A percentile compares a stretch with the other conserved stretches of the same genome.
Evolutionary conservation across 495 filamentous ascomycete species (phyloP).

Genomic region (Penicillium atrosanguineum): DNA sequence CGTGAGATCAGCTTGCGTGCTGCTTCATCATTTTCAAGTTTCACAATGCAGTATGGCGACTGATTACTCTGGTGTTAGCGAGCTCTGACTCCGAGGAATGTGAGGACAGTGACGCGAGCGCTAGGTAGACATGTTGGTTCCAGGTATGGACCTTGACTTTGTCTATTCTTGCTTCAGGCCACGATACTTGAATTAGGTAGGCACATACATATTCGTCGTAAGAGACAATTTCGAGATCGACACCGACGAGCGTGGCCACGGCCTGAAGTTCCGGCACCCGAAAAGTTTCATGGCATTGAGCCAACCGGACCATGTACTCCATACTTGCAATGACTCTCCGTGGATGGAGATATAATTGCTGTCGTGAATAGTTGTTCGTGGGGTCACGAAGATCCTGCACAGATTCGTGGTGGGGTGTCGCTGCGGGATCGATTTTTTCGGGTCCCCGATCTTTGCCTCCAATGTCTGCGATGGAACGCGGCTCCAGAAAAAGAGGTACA

Average conservation of each 20-base stretch:
- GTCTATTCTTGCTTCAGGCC: background rate
- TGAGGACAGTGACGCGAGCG: background rate
- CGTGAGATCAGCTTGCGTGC: conserved; percentile 67
- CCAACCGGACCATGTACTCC: conserved; percentile 88
- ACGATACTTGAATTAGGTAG: background rate
- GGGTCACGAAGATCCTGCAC: background rate
- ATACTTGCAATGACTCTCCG: conserved; percentile 29
- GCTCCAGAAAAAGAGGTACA: background rate
- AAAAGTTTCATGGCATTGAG: conserved; percentile 87
- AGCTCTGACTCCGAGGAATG: background rate
- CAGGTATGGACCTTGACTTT: background rate
- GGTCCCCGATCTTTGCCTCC: background rate
- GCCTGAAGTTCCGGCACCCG: conserved; percentile 83
- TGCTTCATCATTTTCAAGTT: conserved; percentile 60
- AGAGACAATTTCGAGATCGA: conserved; percentile 66
- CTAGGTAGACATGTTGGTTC: background rate
- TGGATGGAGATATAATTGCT: background rate
- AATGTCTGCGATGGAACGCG: background rate
- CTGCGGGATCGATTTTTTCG: conserved; percentile 17
- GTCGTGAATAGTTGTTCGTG: background rate
- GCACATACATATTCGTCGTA: conserved; percentile 70
- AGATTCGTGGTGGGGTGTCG: conserved; percentile 14
- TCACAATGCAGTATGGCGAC: conserved; percentile 86
- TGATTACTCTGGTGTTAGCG: conserved; percentile 32
- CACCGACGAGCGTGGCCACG: conserved; percentile 64